Percentiles rank a stretch among this genome's conserved stretches.
These are phyloP conservation scores for Picea sitchensis DNA, from an alignment of 75 land plant genomes.

Conservation along the genomic window DNA sequence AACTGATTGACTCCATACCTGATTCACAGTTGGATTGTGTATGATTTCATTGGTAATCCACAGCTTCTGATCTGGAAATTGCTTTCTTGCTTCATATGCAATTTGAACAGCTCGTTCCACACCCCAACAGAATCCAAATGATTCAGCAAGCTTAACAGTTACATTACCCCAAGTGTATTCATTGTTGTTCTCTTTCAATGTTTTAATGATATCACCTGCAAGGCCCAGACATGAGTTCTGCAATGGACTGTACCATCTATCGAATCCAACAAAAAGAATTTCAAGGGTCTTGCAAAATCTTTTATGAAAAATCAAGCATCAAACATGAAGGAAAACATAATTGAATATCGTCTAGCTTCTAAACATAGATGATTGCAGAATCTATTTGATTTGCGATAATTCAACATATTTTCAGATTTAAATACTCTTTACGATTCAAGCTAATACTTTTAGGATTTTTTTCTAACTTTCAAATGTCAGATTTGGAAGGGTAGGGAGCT, in stretches of 20 bases:
- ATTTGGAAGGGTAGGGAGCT: too few relatives aligned
- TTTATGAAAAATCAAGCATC: neutral
- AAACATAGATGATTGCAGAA: neutral
- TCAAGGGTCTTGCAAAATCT: neutral
- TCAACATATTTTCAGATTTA: neutral
- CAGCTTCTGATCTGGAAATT: conserved; percentile 34
- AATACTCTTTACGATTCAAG: neutral
- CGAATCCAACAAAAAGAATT: neutral
- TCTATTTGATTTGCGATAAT: neutral
- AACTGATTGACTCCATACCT: conserved; percentile 13
- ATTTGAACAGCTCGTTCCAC: conserved; percentile 53
- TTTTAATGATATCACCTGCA: conserved; percentile 43
- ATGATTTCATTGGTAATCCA: conserved; percentile 54
- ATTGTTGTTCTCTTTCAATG: conserved; percentile 41
- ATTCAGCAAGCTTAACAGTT: conserved; percentile 41
- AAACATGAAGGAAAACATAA: neutral
- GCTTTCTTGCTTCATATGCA: conserved; percentile 46
- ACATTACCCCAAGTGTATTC: conserved; percentile 36
- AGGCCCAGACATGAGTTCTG: neutral
- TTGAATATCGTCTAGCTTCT: neutral
- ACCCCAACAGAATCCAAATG: conserved; percentile 54
- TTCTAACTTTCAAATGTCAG: too few relatives aligned
- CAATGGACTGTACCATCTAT: neutral
- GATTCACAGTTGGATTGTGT: conserved; percentile 44
- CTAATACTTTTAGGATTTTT: neutral